Evolutionary conservation across 2,329 filamentous ascomycete species (phyloP), one percentile per base, ranked within the genome.

Genomic region (Diplodia scrobiculata): DNA sequence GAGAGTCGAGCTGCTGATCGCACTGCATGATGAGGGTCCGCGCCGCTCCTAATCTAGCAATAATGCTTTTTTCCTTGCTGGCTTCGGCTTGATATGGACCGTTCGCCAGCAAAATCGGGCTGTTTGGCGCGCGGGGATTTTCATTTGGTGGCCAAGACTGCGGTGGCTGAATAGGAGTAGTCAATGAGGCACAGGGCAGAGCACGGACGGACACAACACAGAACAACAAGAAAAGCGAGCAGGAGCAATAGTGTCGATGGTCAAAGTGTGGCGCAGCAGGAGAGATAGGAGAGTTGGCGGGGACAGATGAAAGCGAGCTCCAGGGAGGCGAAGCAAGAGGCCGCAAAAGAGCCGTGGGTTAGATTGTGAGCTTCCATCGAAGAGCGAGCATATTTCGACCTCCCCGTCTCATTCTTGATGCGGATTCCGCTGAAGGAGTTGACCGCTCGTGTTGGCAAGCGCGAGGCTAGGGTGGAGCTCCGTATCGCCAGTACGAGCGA

Each of bases 391-490:
- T 55, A 11, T 48, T 47, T 60, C 19, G 19, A 48, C 25, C 25
- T 47, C 45, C 21, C 14, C 27, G 29, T n/a, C 25, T n/a, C 58
- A 50, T 62, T 50, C 58, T 50, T 25, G 14, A 10, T 9, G 41
- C 2, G 55, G 29, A 55, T 38, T 58, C 17, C 29, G 9, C 29
- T 9, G n/a, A 19, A 13, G 9, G 34, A 36, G 34, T 36, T n/a
- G 52, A 36, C 32, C 32, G 52, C 19, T 36, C 52, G 51, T 29
- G 29, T 34, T 9, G 27, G 29, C 29, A 32, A 27, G 11, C 51
- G 51, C 51, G n/a, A 54, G 29, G 32, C 52, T 21, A 54, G n/a
- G 17, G 52, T 54, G 52, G 52, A 54, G 52, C 52, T 9, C 27
- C 50, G 27, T 53, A 53, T 29, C 10, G 17, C 29, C 17, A 36